These are phyloP conservation scores for Epithemia pelagica DNA, from an alignment of 108 stramenopile genomes.

Conservation along the genomic window DNA sequence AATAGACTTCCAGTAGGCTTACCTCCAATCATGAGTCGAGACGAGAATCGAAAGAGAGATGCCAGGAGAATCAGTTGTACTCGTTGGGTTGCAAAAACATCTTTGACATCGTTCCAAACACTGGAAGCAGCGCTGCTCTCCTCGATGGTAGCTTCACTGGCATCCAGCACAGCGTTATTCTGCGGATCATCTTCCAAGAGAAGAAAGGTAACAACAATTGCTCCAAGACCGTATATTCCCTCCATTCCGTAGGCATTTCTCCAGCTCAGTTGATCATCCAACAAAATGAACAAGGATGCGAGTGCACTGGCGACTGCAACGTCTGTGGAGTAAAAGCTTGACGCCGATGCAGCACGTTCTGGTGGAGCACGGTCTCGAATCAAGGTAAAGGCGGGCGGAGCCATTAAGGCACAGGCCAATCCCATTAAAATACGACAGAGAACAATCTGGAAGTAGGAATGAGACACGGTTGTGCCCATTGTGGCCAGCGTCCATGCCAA, in stretches of 20 bases:
- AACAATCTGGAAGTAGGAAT: conserved; percentile 60
- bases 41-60: conserved; percentile 75
- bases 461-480: conserved; percentile 45
- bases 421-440: conserved; percentile 74
- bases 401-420: conserved; percentile 71
- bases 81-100: conserved; percentile 46
- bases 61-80: conserved; percentile 61
- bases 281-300: conserved; percentile 61
- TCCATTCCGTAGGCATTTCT: conserved; percentile 32
- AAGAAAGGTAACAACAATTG: conserved; percentile 26
- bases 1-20: too few relatives aligned
- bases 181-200: conserved; percentile 49
- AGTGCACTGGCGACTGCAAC: conserved; percentile 85
- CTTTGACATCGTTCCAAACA: conserved; percentile 8
- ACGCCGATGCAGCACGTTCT: conserved; percentile 58
- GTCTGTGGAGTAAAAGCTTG: conserved; percentile 77
- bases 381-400: conserved; percentile 85
- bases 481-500: conserved; percentile 70
- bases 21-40: conserved; percentile 77
- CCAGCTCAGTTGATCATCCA: conserved; percentile 69
- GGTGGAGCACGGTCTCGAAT: conserved; percentile 65
- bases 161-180: conserved; percentile 9
- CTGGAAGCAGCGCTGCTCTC: neutral
- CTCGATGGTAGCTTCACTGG: neutral
- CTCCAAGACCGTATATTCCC: conserved; percentile 9